Evolutionary conservation across 2,329 filamentous ascomycete genomes (phyloP).

Genomic region (Hymenoscyphus repandus): DNA sequence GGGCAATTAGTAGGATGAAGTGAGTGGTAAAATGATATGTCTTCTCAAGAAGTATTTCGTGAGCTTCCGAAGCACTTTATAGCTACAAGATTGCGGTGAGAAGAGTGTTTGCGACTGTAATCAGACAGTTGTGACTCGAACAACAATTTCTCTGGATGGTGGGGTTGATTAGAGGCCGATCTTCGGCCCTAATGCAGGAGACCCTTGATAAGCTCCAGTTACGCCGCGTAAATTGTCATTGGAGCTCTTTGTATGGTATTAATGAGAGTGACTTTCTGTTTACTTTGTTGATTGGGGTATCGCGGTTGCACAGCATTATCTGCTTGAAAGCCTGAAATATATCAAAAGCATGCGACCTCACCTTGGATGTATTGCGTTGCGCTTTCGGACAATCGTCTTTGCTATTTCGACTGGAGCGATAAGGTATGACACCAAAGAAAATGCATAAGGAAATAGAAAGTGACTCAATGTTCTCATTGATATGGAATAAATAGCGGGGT

Average conservation of each 20-base stretch:
- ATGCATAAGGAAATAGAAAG: background rate
- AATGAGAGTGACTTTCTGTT: background rate
- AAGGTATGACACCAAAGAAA: too few species aligned
- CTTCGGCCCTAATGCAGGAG: conserved; percentile 1
- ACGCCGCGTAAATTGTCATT: background rate
- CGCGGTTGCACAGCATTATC: background rate
- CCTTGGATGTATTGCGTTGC: too few species aligned
- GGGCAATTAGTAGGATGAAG: background rate
- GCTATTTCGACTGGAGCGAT: too few species aligned
- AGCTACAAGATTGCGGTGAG: background rate
- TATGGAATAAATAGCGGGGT: too few species aligned
- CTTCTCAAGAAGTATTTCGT: background rate
- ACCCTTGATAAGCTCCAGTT: background rate
- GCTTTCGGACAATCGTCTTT: too few species aligned
- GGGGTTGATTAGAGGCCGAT: background rate
- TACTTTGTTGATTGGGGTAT: background rate
- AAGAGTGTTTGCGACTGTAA: background rate
- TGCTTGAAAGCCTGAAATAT: background rate
- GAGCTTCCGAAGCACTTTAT: background rate
- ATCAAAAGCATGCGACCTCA: too few species aligned
- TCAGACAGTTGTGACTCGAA: conserved; percentile 5
- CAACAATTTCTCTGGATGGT: conserved; percentile 6
- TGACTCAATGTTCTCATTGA: too few species aligned
- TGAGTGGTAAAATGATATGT: background rate
- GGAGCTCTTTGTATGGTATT: background rate